Conservation (phyloP, 2,329 filamentous ascomycete genomes). For the Penicillium sp. region DNA sequence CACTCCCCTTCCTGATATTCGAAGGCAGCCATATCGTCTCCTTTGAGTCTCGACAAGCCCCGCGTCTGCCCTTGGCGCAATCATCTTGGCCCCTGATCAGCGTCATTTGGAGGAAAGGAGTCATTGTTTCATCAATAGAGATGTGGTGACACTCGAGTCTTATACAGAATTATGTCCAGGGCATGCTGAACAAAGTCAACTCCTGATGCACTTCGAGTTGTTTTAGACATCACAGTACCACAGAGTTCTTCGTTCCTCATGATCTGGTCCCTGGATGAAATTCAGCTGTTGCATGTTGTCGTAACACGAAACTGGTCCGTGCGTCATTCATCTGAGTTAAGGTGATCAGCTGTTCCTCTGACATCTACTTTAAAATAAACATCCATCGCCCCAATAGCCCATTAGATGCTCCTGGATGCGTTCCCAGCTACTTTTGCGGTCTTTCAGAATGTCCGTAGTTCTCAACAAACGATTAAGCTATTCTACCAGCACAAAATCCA, state of each 20-base stretch:
- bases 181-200: background rate
- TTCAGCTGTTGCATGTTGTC: background rate
- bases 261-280: background rate
- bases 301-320: background rate
- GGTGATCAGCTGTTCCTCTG: background rate
- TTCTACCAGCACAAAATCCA: slow-evolving; percentile 2
- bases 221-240: background rate
- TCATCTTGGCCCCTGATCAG: background rate
- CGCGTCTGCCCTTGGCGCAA: background rate
- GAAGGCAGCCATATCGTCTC: background rate
- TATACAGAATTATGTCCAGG: background rate
- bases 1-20: background rate
- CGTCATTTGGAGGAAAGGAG: background rate
- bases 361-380: background rate
- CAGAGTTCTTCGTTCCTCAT: background rate
- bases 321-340: background rate
- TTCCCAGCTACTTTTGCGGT: background rate
- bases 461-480: background rate
- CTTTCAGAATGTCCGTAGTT: background rate
- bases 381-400: background rate
- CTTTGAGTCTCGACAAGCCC: background rate
- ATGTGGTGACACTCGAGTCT: background rate
- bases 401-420: slow-evolving; percentile 9
- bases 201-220: too few relatives aligned
- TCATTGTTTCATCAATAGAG: background rate